Conservation (phyloP, 192 early-diverging fungal species). For the Phycomyces nitens region DNA sequence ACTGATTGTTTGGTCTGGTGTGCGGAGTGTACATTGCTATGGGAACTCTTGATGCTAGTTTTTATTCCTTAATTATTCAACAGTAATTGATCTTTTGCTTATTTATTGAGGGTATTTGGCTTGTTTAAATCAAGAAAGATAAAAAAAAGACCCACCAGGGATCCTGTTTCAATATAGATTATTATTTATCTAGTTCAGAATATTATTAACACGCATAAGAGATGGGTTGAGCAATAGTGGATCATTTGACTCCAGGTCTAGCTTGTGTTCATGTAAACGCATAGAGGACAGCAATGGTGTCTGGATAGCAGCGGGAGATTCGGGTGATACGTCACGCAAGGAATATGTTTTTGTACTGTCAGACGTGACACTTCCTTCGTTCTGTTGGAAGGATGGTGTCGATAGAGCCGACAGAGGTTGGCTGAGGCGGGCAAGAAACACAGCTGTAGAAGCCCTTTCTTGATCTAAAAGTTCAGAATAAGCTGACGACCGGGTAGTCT, state of each 20-base stretch:
- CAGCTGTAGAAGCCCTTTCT: constrained; percentile 4
- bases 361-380: not conserved
- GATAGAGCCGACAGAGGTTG: not conserved
- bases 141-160: not conserved
- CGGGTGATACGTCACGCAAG: not conserved
- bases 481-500: not conserved
- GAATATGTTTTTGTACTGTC: constrained; percentile 1
- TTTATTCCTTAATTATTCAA: not conserved
- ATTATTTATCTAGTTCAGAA: constrained; percentile 19
- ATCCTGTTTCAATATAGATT: not conserved
- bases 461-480: not conserved
- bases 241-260: constrained; percentile 5
- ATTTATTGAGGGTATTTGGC: not conserved
- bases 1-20: too few relatives aligned
- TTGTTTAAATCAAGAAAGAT: not conserved
- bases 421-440: not conserved
- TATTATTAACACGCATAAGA: constrained; percentile 29
- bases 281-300: constrained; percentile 19
- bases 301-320: constrained; percentile 18
- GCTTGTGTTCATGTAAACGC: constrained; percentile 17
- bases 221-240: constrained; percentile 21
- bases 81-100: not conserved
- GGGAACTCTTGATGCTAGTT: too few relatives aligned
- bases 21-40: too few relatives aligned
- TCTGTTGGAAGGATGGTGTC: not conserved